Evolutionary conservation across 345 rosid genomes (phyloP), one percentile per base, ranked within the genome.

Genomic region (Eucalyptus paniculata): DNA sequence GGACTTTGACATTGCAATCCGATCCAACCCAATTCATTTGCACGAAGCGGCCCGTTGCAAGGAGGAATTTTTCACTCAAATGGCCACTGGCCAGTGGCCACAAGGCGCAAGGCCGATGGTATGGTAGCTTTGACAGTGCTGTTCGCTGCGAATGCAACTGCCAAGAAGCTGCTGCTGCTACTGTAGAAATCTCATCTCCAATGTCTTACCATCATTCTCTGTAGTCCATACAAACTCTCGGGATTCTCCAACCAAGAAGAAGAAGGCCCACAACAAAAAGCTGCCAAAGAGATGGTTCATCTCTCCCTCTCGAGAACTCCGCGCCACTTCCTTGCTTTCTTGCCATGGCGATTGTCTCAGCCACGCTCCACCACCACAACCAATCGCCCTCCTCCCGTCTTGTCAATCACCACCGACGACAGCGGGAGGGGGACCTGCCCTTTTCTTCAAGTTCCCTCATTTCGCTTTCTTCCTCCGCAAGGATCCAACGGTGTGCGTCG

Each of bases 311-410:
- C 89, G 3, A 9, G n/a, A 54, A 4, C n/a, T 80, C 37, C 67
- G n/a, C 54, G 30, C 83, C 86, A 40, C 87, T 88, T 47, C 89
- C 86, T 89, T 60, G 89, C 89, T 58, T 69, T 90, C 83, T 45
- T 65, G 62, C 93, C 86, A 96, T 95, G 97, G 95, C 97, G 58
- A 56, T 91, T 77, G 92, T 88, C 80, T 87, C 94, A 40, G 88
- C 92, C 49, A 86, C 93, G 47, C 90, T 91, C 89, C 89, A 89
- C 42, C 87, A 90, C 50, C 62, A 45, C 60, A 5, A 56, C 62
- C 56, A 53, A 53, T 69, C 92, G 40, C 89, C 96, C 21, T 56
- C 96, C 21, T 51, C 86, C 45, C 40, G 91, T 89, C 91, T 90
- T 50, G 53, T 89, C 87, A 91, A 86, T 37, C 86, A 77, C 89